Percentiles rank a stretch among this genome's conserved stretches.
phyloP scores from a whole-genome alignment of 768 basidiomycete species.

The Amanita exitialis region DNA sequence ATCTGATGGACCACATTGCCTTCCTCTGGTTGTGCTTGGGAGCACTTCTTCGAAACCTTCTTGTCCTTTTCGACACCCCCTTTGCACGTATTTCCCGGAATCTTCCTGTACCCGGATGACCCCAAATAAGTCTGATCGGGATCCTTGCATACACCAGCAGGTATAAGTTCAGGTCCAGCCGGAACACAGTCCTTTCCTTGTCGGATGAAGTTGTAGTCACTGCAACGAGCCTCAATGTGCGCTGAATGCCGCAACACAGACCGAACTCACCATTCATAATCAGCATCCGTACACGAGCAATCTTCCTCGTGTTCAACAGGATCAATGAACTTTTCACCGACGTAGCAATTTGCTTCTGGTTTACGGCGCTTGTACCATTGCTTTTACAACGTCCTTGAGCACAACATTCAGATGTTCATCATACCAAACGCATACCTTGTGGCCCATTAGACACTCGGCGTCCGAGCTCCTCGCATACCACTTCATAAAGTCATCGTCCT shows the following conservation, averaged over 20 bases:
- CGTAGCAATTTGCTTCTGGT: conserved; percentile 74
- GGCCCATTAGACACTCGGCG: conserved; percentile 86
- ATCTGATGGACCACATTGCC: conserved; percentile 71
- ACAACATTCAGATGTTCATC: not conserved
- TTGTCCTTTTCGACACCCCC: conserved; percentile 66
- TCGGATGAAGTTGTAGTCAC: conserved; percentile 85
- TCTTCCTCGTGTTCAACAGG: conserved; percentile 75
- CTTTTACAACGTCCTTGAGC: conserved; percentile 24
- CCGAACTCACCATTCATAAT: conserved; percentile 78
- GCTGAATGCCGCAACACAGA: not conserved
- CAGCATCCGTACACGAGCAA: conserved; percentile 77
- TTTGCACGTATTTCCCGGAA: conserved; percentile 87
- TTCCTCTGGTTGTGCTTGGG: conserved; percentile 68
- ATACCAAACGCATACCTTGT: conserved; percentile 48
- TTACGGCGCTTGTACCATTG: conserved; percentile 94
- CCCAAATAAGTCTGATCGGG: conserved; percentile 63
- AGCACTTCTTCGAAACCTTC: conserved; percentile 64
- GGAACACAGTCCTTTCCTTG: conserved; percentile 70
- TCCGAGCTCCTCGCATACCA: conserved; percentile 74
- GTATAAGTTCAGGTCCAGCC: conserved; percentile 81
- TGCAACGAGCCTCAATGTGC: conserved; percentile 18
- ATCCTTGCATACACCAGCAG: conserved; percentile 57
- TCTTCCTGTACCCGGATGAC: conserved; percentile 85
- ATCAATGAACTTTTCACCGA: conserved; percentile 84
- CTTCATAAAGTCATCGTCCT: conserved; percentile 61